Evolutionary conservation across 2,329 filamentous ascomycete species (phyloP).

Genomic region (Keithomyces neogunnii): DNA sequence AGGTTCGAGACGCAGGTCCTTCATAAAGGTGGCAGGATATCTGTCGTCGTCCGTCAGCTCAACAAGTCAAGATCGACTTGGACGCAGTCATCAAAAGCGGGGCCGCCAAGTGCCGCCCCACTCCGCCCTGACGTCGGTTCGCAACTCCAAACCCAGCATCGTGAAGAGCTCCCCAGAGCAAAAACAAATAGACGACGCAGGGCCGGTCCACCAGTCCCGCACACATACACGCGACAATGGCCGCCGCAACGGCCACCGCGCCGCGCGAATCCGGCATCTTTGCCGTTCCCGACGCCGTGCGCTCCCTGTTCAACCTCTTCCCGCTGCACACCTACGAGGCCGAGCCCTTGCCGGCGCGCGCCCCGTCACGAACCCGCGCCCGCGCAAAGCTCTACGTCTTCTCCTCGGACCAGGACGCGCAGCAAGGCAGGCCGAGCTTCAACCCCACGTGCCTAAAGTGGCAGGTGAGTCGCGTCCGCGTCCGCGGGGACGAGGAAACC

Average conservation of each 20-base stretch:
- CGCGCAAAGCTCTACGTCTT: conserved; percentile 68
- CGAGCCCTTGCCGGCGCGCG: conserved; percentile 64
- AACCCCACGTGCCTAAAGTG: conserved; percentile 93
- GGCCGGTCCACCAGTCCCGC: too few species aligned
- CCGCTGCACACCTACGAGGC: conserved; percentile 68
- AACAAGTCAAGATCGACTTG: conserved; percentile 31
- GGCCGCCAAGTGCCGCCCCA: background rate
- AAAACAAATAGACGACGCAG: background rate
- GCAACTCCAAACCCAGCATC: conserved; percentile 36
- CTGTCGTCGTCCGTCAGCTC: conserved; percentile 36
- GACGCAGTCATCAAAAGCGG: background rate
- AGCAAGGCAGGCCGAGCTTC: conserved; percentile 60
- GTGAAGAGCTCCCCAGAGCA: conserved; percentile 29
- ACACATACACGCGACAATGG: background rate
- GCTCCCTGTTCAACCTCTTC: conserved; percentile 74
- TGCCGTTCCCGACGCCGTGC: conserved; percentile 64
- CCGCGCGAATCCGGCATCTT: conserved; percentile 30
- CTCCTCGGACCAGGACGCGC: conserved; percentile 53
- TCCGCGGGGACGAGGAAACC: background rate
- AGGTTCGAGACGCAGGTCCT: background rate
- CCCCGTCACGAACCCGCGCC: conserved; percentile 29
- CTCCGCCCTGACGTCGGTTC: background rate
- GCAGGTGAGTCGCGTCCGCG: conserved; percentile 57
- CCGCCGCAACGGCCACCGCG: conserved; percentile 5
- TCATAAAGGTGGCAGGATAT: conserved; percentile 29